These are phyloP conservation scores for Erythrophleum ivorense DNA, from an alignment of 331 rosid species.

Conservation along the genomic window DNA sequence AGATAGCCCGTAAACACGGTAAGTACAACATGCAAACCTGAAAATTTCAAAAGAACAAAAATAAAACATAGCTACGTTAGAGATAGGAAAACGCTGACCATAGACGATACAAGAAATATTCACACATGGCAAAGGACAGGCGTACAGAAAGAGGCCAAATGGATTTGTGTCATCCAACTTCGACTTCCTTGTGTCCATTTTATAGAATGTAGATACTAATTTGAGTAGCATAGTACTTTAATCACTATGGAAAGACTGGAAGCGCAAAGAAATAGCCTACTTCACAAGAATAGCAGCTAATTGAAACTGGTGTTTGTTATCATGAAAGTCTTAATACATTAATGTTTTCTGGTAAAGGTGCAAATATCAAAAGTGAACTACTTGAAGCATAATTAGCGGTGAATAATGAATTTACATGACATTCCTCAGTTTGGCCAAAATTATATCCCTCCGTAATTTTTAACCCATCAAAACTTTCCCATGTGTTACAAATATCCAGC, in stretches of 20 bases:
- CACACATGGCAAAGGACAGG: slow-evolving; percentile 9
- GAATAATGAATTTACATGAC: neutral
- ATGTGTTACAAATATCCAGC: slow-evolving; percentile 4
- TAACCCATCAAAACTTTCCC: slow-evolving; percentile 1
- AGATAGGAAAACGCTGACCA: slow-evolving; percentile 7
- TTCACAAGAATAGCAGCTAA: neutral
- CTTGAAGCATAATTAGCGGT: neutral
- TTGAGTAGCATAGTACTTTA: slow-evolving; percentile 21
- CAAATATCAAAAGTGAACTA: slow-evolving; percentile 3
- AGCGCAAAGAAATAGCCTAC: neutral
- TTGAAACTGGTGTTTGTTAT: neutral
- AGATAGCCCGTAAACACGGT: slow-evolving; percentile 84
- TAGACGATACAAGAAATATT: slow-evolving; percentile 3
- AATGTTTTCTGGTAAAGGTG: neutral
- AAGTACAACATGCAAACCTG: slow-evolving; percentile 85
- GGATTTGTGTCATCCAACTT: slow-evolving; percentile 30
- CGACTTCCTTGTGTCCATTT: neutral
- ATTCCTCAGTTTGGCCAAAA: neutral
- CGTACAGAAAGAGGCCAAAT: slow-evolving; percentile 1
- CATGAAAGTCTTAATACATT: neutral
- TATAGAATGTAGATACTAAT: neutral
- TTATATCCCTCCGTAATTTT: neutral
- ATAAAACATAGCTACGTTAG: slow-evolving; percentile 22
- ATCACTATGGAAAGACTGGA: slow-evolving; percentile 22
- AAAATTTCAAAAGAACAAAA: slow-evolving; percentile 12